A percentile compares a stretch with the other conserved stretches of the same genome.
phyloP scores from a whole-genome alignment of 306 rosid genomes.

The Gillenia trifoliata region DNA sequence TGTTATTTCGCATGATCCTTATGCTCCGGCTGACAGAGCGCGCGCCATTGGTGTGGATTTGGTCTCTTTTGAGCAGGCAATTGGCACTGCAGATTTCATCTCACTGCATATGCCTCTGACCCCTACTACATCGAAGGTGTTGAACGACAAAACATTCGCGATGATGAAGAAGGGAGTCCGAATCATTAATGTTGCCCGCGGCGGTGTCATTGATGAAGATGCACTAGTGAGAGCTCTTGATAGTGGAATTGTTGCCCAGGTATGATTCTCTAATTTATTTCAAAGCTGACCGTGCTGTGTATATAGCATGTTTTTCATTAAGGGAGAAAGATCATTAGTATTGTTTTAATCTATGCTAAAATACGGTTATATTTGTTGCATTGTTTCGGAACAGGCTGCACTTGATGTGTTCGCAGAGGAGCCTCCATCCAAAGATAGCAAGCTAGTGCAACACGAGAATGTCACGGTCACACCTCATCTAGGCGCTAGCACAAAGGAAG shows the following conservation, averaged over 20 bases:
- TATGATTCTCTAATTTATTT: constrained; percentile 1
- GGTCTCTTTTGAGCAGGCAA: constrained; percentile 76
- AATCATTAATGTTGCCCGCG: constrained; percentile 76
- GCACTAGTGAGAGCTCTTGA: constrained; percentile 80
- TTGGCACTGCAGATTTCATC: constrained; percentile 68
- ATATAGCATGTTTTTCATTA: not conserved
- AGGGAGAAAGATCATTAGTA: not conserved
- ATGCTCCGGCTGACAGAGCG: constrained; percentile 83
- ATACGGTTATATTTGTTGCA: not conserved
- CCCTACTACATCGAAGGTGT: constrained; percentile 63
- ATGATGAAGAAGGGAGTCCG: constrained; percentile 87
- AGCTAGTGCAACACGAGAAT: constrained; percentile 72
- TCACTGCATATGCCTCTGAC: constrained; percentile 95
- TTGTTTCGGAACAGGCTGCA: constrained; percentile 57
- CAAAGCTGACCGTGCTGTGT: not conserved
- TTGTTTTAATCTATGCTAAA: not conserved
- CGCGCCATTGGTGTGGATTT: constrained; percentile 87
- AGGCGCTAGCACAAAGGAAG: constrained; percentile 98
- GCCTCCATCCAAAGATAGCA: constrained; percentile 78
- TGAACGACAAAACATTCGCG: constrained; percentile 62
- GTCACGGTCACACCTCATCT: constrained; percentile 89
- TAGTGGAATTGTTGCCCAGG: constrained; percentile 83
- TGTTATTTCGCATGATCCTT: constrained; percentile 90
- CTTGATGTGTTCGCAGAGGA: constrained; percentile 86
- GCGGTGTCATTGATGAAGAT: constrained; percentile 93